phyloP scores from a whole-genome alignment of 306 rosid species.

The Prunus mira region DNA sequence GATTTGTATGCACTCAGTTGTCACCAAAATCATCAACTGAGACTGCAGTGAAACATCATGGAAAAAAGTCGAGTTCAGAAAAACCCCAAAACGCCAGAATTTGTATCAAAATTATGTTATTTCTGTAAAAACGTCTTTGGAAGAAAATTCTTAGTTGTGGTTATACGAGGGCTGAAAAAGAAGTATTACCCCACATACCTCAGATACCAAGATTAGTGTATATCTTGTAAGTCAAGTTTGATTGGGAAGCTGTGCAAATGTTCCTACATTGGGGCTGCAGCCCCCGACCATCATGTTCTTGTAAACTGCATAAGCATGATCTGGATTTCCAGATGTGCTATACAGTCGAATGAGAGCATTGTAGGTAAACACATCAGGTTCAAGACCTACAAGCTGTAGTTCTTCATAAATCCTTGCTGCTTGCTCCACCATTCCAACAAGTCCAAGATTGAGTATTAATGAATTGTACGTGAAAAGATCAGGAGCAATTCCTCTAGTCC shows the following conservation, averaged over 20 bases:
- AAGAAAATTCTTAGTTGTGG: too few relatives aligned
- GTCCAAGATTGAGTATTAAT: slow-evolving; percentile 71
- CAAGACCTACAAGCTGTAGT: slow-evolving; percentile 63
- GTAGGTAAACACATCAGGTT: slow-evolving; percentile 88
- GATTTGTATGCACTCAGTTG: not conserved
- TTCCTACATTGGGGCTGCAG: slow-evolving; percentile 71
- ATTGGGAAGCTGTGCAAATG: slow-evolving; percentile 87
- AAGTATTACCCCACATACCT: not conserved
- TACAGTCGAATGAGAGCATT: slow-evolving; percentile 93
- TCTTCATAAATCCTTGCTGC: slow-evolving; percentile 76
- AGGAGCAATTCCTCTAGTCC: slow-evolving; percentile 56
- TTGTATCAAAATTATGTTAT: not conserved
- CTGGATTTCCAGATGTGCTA: slow-evolving; percentile 60
- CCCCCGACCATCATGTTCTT: slow-evolving; percentile 89
- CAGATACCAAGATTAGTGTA: not conserved
- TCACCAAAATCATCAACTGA: not conserved
- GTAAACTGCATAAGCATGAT: slow-evolving; percentile 72
- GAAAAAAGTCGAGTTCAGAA: not conserved
- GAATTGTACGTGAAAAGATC: slow-evolving; percentile 86
- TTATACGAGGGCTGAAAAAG: not conserved
- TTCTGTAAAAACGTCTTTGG: not conserved
- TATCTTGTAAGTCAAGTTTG: slow-evolving; percentile 32
- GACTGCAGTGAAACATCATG: not conserved
- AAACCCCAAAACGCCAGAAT: not conserved
- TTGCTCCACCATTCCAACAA: slow-evolving; percentile 75